Percentiles rank a stretch among this genome's conserved stretches.
Conservation (phyloP, 176 grass and related monocot species). For the Bolboschoenus planiculmis region DNA sequence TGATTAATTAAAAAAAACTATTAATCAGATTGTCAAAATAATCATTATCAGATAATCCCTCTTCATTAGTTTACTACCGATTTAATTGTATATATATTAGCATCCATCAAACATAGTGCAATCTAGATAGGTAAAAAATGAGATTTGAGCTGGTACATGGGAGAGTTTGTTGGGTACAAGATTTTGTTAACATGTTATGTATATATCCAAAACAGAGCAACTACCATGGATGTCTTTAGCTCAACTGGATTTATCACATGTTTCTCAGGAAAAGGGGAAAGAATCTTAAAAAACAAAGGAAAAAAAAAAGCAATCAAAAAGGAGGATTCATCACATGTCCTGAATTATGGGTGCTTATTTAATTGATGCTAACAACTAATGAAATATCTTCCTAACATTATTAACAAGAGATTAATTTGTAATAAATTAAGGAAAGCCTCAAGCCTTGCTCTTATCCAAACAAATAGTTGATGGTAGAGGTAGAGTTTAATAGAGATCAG, state of each 20-base stretch:
- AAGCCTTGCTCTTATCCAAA: constrained; percentile 13
- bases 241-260: constrained; percentile 17
- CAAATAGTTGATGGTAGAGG: too few species aligned
- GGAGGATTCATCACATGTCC: constrained; percentile 16
- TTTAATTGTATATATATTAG: not conserved
- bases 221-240: constrained; percentile 12
- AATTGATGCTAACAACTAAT: not conserved
- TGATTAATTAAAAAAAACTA: too few species aligned
- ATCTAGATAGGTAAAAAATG: not conserved
- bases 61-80: not conserved
- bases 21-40: too few species aligned
- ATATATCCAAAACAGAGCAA: not conserved
- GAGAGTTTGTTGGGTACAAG: not conserved
- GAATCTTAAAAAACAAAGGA: constrained; percentile 18
- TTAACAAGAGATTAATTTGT: not conserved
- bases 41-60: too few species aligned
- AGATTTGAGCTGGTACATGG: not conserved
- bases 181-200: not conserved
- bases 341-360: constrained; percentile 3
- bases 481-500: too few species aligned
- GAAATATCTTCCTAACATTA: not conserved
- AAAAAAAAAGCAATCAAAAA: constrained; percentile 15
- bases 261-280: constrained; percentile 10
- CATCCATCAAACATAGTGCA: not conserved
- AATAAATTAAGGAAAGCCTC: not conserved